A percentile compares a stretch with the other conserved stretches of the same genome.
phyloP scores from a whole-genome alignment of 805 yeast genomes.

The Monosporozyma servazzii region DNA sequence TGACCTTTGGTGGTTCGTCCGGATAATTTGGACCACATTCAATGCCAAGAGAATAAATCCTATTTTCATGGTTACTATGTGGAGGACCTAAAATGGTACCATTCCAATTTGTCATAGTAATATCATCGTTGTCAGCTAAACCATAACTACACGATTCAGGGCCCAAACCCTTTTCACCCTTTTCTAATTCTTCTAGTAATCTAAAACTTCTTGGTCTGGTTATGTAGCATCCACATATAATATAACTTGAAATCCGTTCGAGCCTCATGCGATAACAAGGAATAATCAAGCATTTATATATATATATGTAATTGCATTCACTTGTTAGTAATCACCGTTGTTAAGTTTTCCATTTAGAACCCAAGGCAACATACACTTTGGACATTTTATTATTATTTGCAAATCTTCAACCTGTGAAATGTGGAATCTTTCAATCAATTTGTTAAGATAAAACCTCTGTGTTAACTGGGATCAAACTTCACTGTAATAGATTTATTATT shows the following conservation, averaged over 20 bases:
- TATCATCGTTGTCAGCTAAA: slow-evolving; percentile 79
- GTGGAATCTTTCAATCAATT: not conserved
- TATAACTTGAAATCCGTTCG: not conserved
- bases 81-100: slow-evolving; percentile 98
- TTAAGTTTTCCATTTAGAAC: not conserved
- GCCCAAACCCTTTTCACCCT: slow-evolving; percentile 95
- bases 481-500: not conserved
- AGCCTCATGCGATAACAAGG: not conserved
- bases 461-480: not conserved
- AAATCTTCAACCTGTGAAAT: not conserved
- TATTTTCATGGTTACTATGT: slow-evolving; percentile 78
- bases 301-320: not conserved
- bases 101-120: slow-evolving; percentile 91
- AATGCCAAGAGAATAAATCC: slow-evolving; percentile 77
- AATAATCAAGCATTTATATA: not conserved
- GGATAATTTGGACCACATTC: slow-evolving; percentile 84
- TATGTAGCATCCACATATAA: not conserved
- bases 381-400: slow-evolving; percentile 6
- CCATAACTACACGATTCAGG: slow-evolving; percentile 97
- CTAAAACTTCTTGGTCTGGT: slow-evolving; percentile 80
- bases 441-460: not conserved
- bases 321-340: not conserved
- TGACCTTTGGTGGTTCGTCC: slow-evolving; percentile 75
- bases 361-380: slow-evolving; percentile 11
- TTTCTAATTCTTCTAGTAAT: slow-evolving; percentile 89